Base-by-base conservation (phyloP, 768 basidiomycete genomes). In the Trichaptum fuscoviolaceum region DNA sequence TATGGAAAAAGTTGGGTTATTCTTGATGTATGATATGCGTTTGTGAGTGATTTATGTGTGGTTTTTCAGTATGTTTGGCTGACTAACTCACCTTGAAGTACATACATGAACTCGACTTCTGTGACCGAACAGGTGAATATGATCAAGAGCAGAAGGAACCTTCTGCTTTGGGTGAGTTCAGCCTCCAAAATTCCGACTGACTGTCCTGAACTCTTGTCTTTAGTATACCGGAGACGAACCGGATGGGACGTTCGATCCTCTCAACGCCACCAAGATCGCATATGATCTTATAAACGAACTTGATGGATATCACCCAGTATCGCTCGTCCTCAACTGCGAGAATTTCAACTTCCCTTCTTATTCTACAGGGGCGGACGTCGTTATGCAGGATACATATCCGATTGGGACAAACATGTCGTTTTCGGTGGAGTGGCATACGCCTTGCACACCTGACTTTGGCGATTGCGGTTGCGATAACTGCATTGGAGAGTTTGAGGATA, bases 11-110 rank as follows among this genome's bases (percentile, higher is more conserved):
- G 85, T 87, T 0, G 85, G 84, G 0, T 68, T 86, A 2, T 93
- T 89, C 71, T 80, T 93, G 65, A 92, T 93, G 86, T 94, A 93
- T 69, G 90, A 93, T 73, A 92, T 93, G 91, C 83, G 91, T 62
- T 79, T 63, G 84, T 85, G 30, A 59, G 78, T 69, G 64, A 10
- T 23, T n/a, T 15, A 9, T 12, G 24, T 12, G 12, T 3, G 23
- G 10, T 61, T 17, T n/a, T 34, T 12, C 25, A 3, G 10, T 17
- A 61, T 17, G 24, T 12, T 12, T 25, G 24, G 15, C 59, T 61
- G 15, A 61, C 15, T 24, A 2, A 25, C 59, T 4, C 59, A 62
- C 23, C 35, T 64, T 36, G 5, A 66, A 77, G 78, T 83, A 84
- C 84, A 5, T 93, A 92, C 77, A 84, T 81, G 82, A 87, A 93